Conservation (phyloP, 2,329 filamentous ascomycete species). For the Plectosphaerella cucumerina region DNA sequence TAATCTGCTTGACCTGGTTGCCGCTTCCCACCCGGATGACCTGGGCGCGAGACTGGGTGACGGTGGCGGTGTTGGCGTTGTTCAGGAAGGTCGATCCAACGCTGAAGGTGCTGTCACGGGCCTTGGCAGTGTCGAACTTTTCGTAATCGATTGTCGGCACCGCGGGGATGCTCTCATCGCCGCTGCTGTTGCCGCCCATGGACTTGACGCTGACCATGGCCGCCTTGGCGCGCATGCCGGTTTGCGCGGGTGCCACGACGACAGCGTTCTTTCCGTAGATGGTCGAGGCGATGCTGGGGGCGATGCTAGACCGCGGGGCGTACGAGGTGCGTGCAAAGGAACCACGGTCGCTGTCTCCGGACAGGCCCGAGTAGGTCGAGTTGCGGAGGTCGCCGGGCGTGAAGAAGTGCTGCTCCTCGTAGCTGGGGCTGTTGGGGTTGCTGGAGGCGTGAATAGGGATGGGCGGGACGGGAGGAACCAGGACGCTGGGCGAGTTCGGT, state of each 20-base stretch:
- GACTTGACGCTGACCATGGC: slow-evolving; percentile 92
- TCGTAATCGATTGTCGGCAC: slow-evolving; percentile 68
- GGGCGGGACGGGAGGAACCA: slow-evolving; percentile 90
- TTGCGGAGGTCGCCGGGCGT: slow-evolving; percentile 86
- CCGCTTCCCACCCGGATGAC: slow-evolving; percentile 54
- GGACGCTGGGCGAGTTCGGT: slow-evolving; percentile 72
- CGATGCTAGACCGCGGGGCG: slow-evolving; percentile 68
- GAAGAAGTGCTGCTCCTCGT: slow-evolving; percentile 86
- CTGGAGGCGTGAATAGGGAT: slow-evolving; percentile 69
- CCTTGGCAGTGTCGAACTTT: slow-evolving; percentile 45
- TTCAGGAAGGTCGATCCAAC: slow-evolving; percentile 66
- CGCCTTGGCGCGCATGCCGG: slow-evolving; percentile 81
- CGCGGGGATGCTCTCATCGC: slow-evolving; percentile 58
- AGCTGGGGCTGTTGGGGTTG: slow-evolving; percentile 46
- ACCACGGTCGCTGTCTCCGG: slow-evolving; percentile 56
- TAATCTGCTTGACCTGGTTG: slow-evolving; percentile 37
- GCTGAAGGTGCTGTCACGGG: slow-evolving; percentile 56
- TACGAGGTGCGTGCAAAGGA: slow-evolving; percentile 58
- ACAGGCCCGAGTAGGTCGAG: slow-evolving; percentile 81
- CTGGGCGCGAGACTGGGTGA: slow-evolving; percentile 53
- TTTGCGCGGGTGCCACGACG: slow-evolving; percentile 77
- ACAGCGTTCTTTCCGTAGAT: slow-evolving; percentile 91
- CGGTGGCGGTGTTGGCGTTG: slow-evolving; percentile 55
- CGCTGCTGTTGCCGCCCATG: slow-evolving; percentile 48
- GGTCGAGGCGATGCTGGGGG: slow-evolving; percentile 83